Base-by-base conservation (phyloP, 1,284 basidiomycete genomes). In the Meira nashicola region DNA sequence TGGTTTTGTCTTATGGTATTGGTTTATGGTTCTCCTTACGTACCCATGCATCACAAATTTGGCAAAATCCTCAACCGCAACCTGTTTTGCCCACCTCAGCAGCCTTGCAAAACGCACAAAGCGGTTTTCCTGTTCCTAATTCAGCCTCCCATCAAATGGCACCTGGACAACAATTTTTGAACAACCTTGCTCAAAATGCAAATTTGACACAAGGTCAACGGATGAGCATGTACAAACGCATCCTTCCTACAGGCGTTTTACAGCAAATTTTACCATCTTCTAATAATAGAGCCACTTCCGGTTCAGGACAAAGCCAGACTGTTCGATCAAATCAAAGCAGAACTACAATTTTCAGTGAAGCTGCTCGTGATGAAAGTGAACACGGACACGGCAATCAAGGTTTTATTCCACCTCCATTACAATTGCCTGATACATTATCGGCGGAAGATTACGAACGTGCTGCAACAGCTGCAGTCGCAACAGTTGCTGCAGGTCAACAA, bases 21-120 rank as follows among this genome's bases (percentile, higher is more conserved):
- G 95, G 95, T 39, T 82, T 98, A 0, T 98, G 95, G 95, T 99
- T 98, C 83, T 97, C 94, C 48, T 85, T 99, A 17, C 88, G 92
- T 48, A 99, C 95, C 0, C 95, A 99, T 78, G 95, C 95, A 2
- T 88, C 89, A 14, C 95, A 98, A 78, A 99, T 99, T 70, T 99
- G 95, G 95, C 93, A 98, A 78, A 97, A 97, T 74, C 50, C 73
- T 79, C 84, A 60, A 77, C 66, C 67, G 23, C n/a, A 17, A 50
- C 10, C 55, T 7, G 41, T 15, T 15, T 15, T 15, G 28, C 8
- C 33, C 28, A 33, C 3, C 8, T 4, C 28, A 33, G 28, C 28
- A 8, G 8, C 28, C 28, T 33, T 33, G 28, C 28, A 33, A 33
- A 33, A 33, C 8, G 14, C 46, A 21, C 46, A 2, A 19, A 8